These are phyloP conservation scores for Tylopilus sp. DNA, from an alignment of 1,284 basidiomycete species.

Conservation along the genomic window DNA sequence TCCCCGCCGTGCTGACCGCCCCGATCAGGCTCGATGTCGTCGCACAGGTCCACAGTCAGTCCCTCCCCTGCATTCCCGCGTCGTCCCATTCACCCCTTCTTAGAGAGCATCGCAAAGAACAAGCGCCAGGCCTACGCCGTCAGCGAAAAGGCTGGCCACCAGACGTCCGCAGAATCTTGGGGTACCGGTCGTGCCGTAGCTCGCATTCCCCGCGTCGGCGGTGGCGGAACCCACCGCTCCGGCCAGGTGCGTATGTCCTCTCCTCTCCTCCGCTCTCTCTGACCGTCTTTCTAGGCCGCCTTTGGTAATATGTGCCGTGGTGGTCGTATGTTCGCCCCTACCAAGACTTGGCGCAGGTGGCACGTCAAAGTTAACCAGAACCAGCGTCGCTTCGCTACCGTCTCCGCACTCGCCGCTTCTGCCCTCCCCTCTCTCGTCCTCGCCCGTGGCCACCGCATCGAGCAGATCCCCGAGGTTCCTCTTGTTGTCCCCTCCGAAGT, in stretches of 20 bases:
- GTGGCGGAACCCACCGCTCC: slow-evolving; percentile 97
- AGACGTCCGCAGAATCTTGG: slow-evolving; percentile 99
- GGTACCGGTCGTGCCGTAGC: slow-evolving; percentile 99
- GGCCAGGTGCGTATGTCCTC: slow-evolving; percentile 63
- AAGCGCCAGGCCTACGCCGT: slow-evolving; percentile 97
- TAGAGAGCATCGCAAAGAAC: slow-evolving; percentile 99
- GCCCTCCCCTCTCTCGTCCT: slow-evolving; percentile 98
- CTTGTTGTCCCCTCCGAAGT: slow-evolving; percentile 79
- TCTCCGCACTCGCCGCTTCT: slow-evolving; percentile 96
- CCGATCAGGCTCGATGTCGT: slow-evolving; percentile 99
- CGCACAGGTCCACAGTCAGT: slow-evolving; percentile 95
- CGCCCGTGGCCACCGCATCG: slow-evolving; percentile 98
- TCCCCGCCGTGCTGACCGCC: slow-evolving; percentile 96
- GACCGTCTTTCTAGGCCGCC: slow-evolving; percentile 61
- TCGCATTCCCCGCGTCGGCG: slow-evolving; percentile 99
- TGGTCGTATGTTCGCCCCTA: slow-evolving; percentile 99
- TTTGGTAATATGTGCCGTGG: slow-evolving; percentile 99
- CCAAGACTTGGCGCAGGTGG: slow-evolving; percentile 99
- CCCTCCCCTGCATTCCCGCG: not conserved
- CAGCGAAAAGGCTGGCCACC: slow-evolving; percentile 96
- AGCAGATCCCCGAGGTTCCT: slow-evolving; percentile 95
- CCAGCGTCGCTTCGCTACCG: slow-evolving; percentile 97
- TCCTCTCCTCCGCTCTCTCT: not conserved
- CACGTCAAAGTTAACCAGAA: slow-evolving; percentile 99
- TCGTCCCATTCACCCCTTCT: not conserved